Evolutionary conservation across 2,329 filamentous ascomycete genomes (phyloP).

Genomic region (Fusarium sp.): DNA sequence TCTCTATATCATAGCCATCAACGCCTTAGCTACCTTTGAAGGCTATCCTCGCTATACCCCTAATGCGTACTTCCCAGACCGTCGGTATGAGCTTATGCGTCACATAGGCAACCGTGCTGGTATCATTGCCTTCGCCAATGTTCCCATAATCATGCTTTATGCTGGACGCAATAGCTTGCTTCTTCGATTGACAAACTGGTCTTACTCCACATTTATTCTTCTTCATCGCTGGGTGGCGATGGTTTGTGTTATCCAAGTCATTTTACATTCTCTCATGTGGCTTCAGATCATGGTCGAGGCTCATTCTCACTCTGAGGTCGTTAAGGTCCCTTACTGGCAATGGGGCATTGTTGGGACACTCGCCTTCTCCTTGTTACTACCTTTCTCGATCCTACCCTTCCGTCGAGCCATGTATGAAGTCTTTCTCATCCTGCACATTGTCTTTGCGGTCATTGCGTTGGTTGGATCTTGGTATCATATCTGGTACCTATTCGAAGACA

Average conservation of each 20-base stretch:
- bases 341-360: slow-evolving; percentile 58
- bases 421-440: slow-evolving; percentile 59
- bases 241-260: slow-evolving; percentile 58
- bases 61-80: slow-evolving; percentile 46
- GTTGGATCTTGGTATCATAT: slow-evolving; percentile 60
- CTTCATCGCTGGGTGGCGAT: slow-evolving; percentile 63
- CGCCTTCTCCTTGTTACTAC: slow-evolving; percentile 46
- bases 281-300: slow-evolving; percentile 50
- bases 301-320: slow-evolving; percentile 46
- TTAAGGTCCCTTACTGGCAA: slow-evolving; percentile 54
- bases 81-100: slow-evolving; percentile 46
- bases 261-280: slow-evolving; percentile 59
- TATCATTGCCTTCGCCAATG: slow-evolving; percentile 53
- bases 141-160: slow-evolving; percentile 59
- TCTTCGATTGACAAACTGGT: slow-evolving; percentile 62
- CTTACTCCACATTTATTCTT: slow-evolving; percentile 60
- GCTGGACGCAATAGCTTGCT: slow-evolving; percentile 61
- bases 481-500: slow-evolving; percentile 48
- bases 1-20: slow-evolving; percentile 53
- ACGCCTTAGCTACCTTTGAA: slow-evolving; percentile 50
- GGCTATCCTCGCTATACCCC: slow-evolving; percentile 46
- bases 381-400: slow-evolving; percentile 52
- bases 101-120: slow-evolving; percentile 57
- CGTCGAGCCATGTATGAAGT: slow-evolving; percentile 56
- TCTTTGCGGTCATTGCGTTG: slow-evolving; percentile 55